Evolutionary conservation across 2,329 filamentous ascomycete species (phyloP).

Genomic region (Magnaporthiopsis poae): DNA sequence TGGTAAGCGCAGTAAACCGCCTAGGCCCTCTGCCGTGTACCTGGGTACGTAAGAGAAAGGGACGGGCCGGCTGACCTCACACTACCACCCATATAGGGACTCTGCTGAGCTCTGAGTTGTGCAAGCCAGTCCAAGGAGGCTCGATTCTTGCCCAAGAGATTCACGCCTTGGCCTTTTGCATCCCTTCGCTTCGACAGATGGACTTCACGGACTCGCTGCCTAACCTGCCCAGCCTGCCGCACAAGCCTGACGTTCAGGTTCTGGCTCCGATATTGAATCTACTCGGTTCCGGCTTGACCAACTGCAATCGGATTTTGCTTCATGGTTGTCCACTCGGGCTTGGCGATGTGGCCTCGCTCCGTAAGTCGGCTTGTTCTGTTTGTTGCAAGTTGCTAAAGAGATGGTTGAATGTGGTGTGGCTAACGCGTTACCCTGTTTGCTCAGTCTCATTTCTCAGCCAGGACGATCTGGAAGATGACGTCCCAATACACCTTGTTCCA

Average conservation of each 20-base stretch:
- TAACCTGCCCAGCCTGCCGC: conserved; percentile 7
- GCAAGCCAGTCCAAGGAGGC: conserved; percentile 37
- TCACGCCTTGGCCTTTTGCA: conserved; percentile 45
- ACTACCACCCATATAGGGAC: conserved; percentile 25
- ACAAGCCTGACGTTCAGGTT: conserved; percentile 18
- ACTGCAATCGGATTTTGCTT: conserved; percentile 42
- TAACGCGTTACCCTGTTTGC: background rate
- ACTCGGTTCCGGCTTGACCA: conserved; percentile 31
- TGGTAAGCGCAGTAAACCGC: conserved; percentile 26
- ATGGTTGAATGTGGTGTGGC: background rate
- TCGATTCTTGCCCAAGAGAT: conserved; percentile 46
- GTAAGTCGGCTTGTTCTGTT: conserved; percentile 20
- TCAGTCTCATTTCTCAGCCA: background rate
- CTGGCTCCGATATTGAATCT: conserved; percentile 34
- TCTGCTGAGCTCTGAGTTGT: conserved; percentile 38
- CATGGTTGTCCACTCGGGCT: conserved; percentile 39
- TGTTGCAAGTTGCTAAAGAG: background rate
- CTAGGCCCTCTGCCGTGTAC: background rate
- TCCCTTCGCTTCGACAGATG: conserved; percentile 44
- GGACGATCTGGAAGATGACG: background rate
- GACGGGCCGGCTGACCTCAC: conserved; percentile 13
- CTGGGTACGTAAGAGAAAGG: too few relatives aligned
- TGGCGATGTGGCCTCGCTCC: conserved; percentile 38
- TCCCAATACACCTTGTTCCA: conserved; percentile 15
- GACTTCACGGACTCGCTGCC: conserved; percentile 37